phyloP scores from a whole-genome alignment of 225 moss, liverwort and hornwort species.

The Climacium dendroides region DNA sequence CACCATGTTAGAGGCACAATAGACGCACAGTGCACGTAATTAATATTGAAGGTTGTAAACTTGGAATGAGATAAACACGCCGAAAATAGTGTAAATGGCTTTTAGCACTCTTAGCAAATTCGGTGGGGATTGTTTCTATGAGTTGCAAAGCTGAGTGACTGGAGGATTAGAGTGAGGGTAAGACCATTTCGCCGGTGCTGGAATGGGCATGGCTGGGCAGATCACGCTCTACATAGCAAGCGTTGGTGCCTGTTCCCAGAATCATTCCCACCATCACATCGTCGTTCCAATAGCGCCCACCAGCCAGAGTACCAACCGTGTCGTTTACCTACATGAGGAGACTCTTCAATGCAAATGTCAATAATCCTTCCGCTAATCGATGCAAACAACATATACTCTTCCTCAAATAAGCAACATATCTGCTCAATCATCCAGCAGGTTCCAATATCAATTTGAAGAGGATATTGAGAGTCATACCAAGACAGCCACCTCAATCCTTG shows the following conservation, averaged over 20 bases:
- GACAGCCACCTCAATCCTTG: slow-evolving; percentile 23
- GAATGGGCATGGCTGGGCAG: slow-evolving; percentile 24
- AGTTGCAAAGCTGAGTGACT: not conserved
- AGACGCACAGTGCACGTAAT: not conserved
- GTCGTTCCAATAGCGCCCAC: slow-evolving; percentile 56
- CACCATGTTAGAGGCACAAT: not conserved
- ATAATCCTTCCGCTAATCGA: not conserved
- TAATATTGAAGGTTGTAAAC: not conserved
- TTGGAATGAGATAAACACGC: not conserved
- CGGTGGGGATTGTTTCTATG: not conserved
- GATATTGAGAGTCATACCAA: slow-evolving; percentile 18
- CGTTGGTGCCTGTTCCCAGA: slow-evolving; percentile 65
- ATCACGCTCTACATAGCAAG: slow-evolving; percentile 57
- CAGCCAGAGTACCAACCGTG: slow-evolving; percentile 69
- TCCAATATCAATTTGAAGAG: not conserved
- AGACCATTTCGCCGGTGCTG: slow-evolving; percentile 44
- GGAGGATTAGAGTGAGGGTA: not conserved
- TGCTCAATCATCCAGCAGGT: not conserved
- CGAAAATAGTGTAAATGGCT: not conserved
- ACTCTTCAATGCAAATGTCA: slow-evolving; percentile 25
- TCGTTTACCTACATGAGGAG: slow-evolving; percentile 47
- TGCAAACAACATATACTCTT: not conserved
- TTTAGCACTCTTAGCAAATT: not conserved
- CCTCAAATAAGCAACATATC: not conserved
- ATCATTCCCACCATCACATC: slow-evolving; percentile 72